Evolutionary conservation across 1,139 yeast genomes (phyloP), one percentile per base, ranked within the genome.

Genomic region (Zygosaccharomyces sapae): DNA sequence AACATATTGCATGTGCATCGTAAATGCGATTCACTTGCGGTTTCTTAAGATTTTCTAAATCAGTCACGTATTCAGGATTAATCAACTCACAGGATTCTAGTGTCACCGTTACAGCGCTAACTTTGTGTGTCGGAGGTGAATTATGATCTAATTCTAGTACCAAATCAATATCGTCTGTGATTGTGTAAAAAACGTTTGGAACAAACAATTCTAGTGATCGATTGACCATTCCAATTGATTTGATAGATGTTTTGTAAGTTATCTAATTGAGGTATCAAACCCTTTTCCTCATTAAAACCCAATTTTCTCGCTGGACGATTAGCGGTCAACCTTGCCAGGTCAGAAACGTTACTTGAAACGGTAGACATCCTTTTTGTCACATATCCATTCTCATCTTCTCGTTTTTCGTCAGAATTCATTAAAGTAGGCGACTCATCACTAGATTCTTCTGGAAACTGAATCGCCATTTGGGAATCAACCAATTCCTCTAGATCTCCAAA

Each of bases 131-230:
- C 7, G 47, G 30, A 7, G 44, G 44, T 16, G 49, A 34, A 16
- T 39, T 38, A 5, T 47, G 37, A 18, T 51, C 48, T 24, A 70
- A 57, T 29, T 62, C 61, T 8, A 77, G 57, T 0, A 66, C 59
- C 38, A 76, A 65, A 48, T 70, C 70, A 7, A 78, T 66, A 47
- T 75, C 77, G 33, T 79, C 82, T 1, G 81, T 79, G 7, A 74
- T 54, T 46, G 74, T 75, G 55, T 71, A n/a, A 79, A 49, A 72
- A 72, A 0, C 77, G 72, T 52, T 75, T 74, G 2, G 72, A 66
- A 29, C 70, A 59, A 1, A 55, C 48, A 19, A 70, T 38, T 13
- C 57, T 59, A 4, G 70, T 62, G 5, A 70, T 58, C 3, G 56
- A 49, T 46, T 62, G 54, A 1, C 70, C 67, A 46, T 67, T 60